These are phyloP conservation scores for Tuber borchii DNA, from an alignment of 495 filamentous ascomycete species.

Conservation along the genomic window DNA sequence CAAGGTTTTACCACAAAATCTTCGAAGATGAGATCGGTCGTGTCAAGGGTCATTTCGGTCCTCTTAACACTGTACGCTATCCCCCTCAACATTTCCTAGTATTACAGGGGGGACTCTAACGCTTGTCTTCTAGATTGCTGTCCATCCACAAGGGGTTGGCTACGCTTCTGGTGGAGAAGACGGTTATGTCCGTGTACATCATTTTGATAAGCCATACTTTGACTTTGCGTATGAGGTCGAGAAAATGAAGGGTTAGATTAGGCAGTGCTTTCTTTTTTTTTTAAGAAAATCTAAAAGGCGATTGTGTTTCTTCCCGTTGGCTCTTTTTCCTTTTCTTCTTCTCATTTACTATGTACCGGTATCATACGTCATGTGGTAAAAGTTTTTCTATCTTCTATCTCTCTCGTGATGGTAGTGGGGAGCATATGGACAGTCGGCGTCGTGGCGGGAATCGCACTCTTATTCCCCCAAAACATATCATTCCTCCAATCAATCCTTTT, in stretches of 20 bases:
- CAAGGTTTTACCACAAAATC: constrained; percentile 97
- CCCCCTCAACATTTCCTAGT: constrained; percentile 10
- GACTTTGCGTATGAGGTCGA: constrained; percentile 99
- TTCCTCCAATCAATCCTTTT: background rate
- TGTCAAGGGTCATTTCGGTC: constrained; percentile 94
- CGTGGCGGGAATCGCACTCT: background rate
- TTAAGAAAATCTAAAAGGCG: background rate
- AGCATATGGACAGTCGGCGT: background rate
- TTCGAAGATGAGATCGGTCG: constrained; percentile 98
- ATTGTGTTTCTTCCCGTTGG: background rate
- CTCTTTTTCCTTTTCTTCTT: background rate
- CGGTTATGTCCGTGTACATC: constrained; percentile 95
- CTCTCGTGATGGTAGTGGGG: background rate
- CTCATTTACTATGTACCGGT: background rate
- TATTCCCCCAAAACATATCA: background rate
- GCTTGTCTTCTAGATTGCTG: constrained; percentile 53
- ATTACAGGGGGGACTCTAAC: background rate
- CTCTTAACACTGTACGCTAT: constrained; percentile 58
- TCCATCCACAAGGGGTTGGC: constrained; percentile 78
- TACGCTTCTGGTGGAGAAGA: constrained; percentile 96
- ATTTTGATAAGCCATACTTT: constrained; percentile 97
- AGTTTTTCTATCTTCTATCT: background rate
- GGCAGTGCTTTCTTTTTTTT: constrained; percentile 9
- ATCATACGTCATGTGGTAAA: background rate
- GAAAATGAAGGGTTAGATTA: constrained; percentile 48